These are phyloP conservation scores for Quercus parvula DNA, from an alignment of 306 rosid species.

Conservation along the genomic window DNA sequence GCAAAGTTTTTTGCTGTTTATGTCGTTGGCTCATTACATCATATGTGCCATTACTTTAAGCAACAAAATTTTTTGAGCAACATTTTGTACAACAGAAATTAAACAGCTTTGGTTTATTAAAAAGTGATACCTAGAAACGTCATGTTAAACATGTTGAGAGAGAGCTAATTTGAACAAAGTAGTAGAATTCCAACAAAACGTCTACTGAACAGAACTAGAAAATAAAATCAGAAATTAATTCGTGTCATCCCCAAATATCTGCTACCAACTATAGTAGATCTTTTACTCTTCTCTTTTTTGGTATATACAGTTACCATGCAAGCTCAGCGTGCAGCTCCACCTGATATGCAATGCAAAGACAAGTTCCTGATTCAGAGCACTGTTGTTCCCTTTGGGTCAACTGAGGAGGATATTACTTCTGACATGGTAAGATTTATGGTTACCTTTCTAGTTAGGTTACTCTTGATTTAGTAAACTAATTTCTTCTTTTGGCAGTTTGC, in stretches of 20 bases:
- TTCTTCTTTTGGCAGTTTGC: slow-evolving; percentile 51
- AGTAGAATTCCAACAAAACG: not conserved
- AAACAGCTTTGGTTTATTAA: not conserved
- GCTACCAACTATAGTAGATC: not conserved
- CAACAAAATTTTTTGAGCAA: not conserved
- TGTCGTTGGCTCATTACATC: not conserved
- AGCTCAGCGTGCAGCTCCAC: slow-evolving; percentile 75
- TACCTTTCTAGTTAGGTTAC: slow-evolving; percentile 5
- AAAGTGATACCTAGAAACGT: not conserved
- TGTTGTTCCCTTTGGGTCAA: slow-evolving; percentile 53
- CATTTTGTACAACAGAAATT: not conserved
- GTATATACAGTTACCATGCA: slow-evolving; percentile 81
- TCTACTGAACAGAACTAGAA: not conserved
- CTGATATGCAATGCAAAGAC: slow-evolving; percentile 83
- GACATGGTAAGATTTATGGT: slow-evolving; percentile 44
- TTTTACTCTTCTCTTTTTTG: slow-evolving; percentile 26
- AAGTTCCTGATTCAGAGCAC: slow-evolving; percentile 83
- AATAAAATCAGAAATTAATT: not conserved
- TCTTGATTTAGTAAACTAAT: slow-evolving; percentile 13
- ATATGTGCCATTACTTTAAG: not conserved
- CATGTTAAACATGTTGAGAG: not conserved
- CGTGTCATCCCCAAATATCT: not conserved
- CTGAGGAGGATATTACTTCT: slow-evolving; percentile 72
- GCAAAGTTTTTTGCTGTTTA: not conserved
- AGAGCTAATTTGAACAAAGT: not conserved